Evolutionary conservation across 352 stramenopile species (phyloP).

Genomic region (Thraustochytrium sp.): DNA sequence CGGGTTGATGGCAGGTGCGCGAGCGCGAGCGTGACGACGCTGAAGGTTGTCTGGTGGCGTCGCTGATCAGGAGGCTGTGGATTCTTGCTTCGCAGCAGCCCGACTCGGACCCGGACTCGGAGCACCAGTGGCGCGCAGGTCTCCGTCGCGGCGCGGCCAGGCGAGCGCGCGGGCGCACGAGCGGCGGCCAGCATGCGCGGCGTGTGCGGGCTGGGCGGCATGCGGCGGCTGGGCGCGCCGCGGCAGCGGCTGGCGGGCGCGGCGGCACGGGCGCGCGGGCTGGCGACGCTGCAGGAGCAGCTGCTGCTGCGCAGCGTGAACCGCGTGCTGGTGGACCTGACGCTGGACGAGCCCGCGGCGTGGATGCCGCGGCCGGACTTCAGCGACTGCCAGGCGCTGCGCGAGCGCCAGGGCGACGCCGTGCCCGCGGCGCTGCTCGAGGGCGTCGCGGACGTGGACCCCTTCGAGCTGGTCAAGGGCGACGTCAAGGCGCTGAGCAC

Average conservation of each 20-base stretch:
- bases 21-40: too few species aligned
- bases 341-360: conserved; percentile 28
- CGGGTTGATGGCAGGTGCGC: too few species aligned
- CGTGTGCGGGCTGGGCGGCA: too few species aligned
- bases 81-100: too few species aligned
- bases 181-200: too few species aligned
- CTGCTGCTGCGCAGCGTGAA: conserved; percentile 22
- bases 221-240: too few species aligned
- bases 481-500: conserved; percentile 84
- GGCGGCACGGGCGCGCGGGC: background rate
- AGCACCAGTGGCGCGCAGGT: too few species aligned
- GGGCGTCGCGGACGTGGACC: conserved; percentile 60
- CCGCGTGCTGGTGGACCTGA: conserved; percentile 8
- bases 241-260: background rate
- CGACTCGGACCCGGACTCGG: too few species aligned
- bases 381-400: background rate
- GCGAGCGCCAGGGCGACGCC: background rate
- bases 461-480: conserved; percentile 79
- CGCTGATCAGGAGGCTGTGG: too few species aligned
- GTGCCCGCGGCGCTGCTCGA: background rate
- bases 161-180: too few species aligned
- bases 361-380: conserved; percentile 41
- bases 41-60: too few species aligned
- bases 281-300: conserved; percentile 26
- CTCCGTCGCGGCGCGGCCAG: too few species aligned